Base-by-base conservation (phyloP, 192 early-diverging fungal genomes). In the Phycomyces nitens region DNA sequence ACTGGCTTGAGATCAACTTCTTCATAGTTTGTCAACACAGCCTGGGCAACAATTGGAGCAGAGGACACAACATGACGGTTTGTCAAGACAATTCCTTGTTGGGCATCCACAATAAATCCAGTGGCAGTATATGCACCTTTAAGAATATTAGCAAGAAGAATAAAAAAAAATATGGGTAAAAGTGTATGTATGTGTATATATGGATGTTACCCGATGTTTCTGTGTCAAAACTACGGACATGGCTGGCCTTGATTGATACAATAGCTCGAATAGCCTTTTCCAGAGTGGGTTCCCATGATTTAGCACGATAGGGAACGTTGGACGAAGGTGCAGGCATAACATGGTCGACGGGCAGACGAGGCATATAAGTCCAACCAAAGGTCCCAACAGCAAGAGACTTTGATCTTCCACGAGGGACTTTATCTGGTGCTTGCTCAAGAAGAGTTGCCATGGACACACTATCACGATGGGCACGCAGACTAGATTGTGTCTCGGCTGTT, bases 61-160 rank as follows among this genome's bases (percentile, higher is more conserved):
- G 87, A 75, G 10, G 83, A 86, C 12, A 91, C 88, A 18, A 92
- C 90, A 70, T 92, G 90, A 16, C 88, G 78, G 70, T 92, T 92
- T 12, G 90, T 86, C 16, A 92, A 70, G 38, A 92, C 85, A 24
- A 92, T 84, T 7, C 90, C 90, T 38, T 75, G 80, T 62, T 82
- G 40, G 1, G 87, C 89, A 70, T 92, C 89, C 20, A 92, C 89
- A 22, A 92, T 76, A 59, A 91, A 90, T 9, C 90, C 90, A 1
- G 90, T 86, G 7, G 90, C 90, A 5, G 79, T 77, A 43, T 79
- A 84, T 16, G 73, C 77, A 14, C 80, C 82, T 83, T 53, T 12
- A 23, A 20, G 18, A 10, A 26, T 47, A 41, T 29, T 53, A 14
- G 11, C 7, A 51, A n/a, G n/a, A n/a, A 42, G 15, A 12, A 16